Percentiles rank a stretch among this genome's conserved stretches.
These are phyloP conservation scores for Letharia columbiana DNA, from an alignment of 495 filamentous ascomycete genomes.

Conservation along the genomic window DNA sequence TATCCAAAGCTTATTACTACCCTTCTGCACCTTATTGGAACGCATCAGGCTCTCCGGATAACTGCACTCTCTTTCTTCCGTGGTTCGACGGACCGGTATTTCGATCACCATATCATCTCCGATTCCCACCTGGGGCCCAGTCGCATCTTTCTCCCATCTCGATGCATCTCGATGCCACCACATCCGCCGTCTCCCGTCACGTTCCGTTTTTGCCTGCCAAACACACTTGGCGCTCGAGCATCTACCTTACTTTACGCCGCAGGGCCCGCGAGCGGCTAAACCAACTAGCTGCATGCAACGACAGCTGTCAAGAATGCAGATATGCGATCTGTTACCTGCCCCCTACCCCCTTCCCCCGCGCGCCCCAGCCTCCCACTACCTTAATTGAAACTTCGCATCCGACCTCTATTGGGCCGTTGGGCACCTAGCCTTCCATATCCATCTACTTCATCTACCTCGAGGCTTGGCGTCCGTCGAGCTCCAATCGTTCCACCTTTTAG, in stretches of 20 bases:
- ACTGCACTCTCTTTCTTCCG: neutral
- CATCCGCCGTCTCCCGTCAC: neutral
- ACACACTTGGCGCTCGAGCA: neutral
- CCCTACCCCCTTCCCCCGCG: neutral
- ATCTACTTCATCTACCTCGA: neutral
- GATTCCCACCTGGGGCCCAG: neutral
- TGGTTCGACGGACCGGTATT: slow-evolving; percentile 1
- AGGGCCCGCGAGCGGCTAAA: neutral
- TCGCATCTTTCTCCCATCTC: slow-evolving; percentile 1
- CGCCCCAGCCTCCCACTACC: neutral
- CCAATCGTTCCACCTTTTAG: too few species aligned
- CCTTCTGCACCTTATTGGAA: neutral
- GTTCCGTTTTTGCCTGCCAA: neutral
- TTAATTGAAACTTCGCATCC: neutral
- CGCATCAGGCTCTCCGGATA: neutral
- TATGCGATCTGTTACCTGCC: neutral
- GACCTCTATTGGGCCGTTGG: neutral
- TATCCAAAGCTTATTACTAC: neutral
- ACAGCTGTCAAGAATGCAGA: slow-evolving; percentile 5
- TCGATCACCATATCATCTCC: slow-evolving; percentile 1
- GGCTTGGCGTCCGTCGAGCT: neutral
- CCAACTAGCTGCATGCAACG: neutral
- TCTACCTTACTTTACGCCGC: neutral
- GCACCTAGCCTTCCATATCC: neutral
- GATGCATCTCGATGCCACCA: slow-evolving; percentile 3